phyloP scores from a whole-genome alignment of 2,329 filamentous ascomycete genomes.

The Verticillium tricorpus region DNA sequence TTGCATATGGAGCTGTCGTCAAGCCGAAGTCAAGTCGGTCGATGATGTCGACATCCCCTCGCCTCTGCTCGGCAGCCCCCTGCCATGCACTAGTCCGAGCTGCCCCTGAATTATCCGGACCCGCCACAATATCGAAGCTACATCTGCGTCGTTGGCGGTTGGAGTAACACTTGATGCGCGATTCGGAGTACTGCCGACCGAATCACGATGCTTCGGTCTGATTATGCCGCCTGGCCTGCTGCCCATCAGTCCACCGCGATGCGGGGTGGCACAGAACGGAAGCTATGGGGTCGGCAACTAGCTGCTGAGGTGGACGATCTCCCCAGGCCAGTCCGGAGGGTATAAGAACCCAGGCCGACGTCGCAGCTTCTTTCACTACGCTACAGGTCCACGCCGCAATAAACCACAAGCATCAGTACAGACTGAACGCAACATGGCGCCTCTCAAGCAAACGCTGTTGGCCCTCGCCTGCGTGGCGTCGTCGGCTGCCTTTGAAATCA shows the following conservation, averaged over 20 bases:
- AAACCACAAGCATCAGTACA: not conserved
- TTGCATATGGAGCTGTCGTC: not conserved
- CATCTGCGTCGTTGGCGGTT: not conserved
- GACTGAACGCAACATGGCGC: not conserved
- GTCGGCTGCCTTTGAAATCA: conserved; percentile 34
- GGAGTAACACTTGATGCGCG: not conserved
- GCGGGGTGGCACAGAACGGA: not conserved
- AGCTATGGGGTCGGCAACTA: not conserved
- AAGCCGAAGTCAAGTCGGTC: not conserved
- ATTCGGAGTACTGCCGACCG: not conserved
- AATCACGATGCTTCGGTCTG: not conserved
- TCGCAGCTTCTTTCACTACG: not conserved
- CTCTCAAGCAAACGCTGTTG: not conserved
- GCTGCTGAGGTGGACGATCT: not conserved
- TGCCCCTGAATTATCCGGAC: not conserved
- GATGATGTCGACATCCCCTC: not conserved
- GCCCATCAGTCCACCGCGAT: not conserved
- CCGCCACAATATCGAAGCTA: not conserved
- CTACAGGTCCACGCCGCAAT: not conserved
- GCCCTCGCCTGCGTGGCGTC: conserved; percentile 5
- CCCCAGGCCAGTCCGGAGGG: not conserved
- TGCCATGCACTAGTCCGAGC: not conserved
- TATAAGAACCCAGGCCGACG: not conserved
- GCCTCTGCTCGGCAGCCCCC: not conserved
- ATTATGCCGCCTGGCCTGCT: not conserved